Conservation (phyloP, 441 rosid genomes). For the Erodium trifolium region DNA sequence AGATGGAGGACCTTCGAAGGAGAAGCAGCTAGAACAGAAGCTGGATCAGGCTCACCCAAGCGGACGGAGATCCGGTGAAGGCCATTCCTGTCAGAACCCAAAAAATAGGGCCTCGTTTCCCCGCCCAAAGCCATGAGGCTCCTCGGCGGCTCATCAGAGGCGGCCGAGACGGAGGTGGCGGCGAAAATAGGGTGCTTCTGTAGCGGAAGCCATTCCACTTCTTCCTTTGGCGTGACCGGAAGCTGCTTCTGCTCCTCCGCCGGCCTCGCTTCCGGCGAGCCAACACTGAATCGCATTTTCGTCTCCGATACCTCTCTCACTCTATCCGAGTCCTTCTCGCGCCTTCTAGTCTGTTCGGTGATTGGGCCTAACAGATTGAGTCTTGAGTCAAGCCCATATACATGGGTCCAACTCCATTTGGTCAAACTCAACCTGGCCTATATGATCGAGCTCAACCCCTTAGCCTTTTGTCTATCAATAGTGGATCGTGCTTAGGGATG, state of each 20-base stretch:
- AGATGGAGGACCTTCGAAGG: conserved; percentile 58
- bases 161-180: conserved; percentile 21
- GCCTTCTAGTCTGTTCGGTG: background rate
- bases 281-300: background rate
- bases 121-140: conserved; percentile 81
- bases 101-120: conserved; percentile 61
- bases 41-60: conserved; percentile 80
- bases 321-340: background rate
- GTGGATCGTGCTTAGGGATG: no score
- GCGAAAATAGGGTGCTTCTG: conserved; percentile 61
- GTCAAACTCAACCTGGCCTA: no score
- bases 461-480: no score
- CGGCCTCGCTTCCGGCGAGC: background rate
- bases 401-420: no score
- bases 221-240: conserved; percentile 36
- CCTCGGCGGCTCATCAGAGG: conserved; percentile 26
- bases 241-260: background rate
- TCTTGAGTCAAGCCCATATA: no score
- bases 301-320: background rate
- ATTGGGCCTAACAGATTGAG: no score
- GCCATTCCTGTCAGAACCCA: conserved; percentile 46
- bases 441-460: no score
- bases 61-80: conserved; percentile 73
- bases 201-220: conserved; percentile 64
- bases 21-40: conserved; percentile 61